Base-by-base conservation (phyloP, 2,329 filamentous ascomycete genomes). In the Monilinia polystroma region DNA sequence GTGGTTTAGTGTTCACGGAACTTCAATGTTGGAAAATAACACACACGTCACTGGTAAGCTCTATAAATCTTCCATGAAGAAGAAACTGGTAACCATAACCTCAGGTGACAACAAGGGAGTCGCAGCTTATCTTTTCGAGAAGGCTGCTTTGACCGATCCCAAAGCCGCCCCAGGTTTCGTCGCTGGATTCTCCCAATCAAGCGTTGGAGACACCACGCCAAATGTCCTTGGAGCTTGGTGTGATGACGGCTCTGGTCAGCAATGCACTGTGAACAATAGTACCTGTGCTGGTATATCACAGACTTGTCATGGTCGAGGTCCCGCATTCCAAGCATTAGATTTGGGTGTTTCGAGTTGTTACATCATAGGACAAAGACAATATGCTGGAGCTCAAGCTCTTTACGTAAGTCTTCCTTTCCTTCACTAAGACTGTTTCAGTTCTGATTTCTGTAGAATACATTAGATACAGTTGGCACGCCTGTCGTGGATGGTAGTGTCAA, bases 151-250 rank as follows among this genome's bases (percentile, higher is more conserved):
- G 4, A 80, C 77, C n/a, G 82, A 86, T 47, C 73, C 80, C 1
- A 82, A 80, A 18, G 87, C 87, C n/a, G 83, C 85, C 0, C 80
- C 86, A 2, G 85, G 84, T 14, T 97, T 96, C 72, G 90, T 97
- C 1, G 93, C 93, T 8, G 93, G 92, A 14, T 97, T 97, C 77
- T 95, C 92, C 3, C 94, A 97, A 77, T 87, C 93, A 14, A 96
- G 90, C 70, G 92, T 97, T 11, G 94, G 92, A 45, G 94, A 97
- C 74, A 96, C 92, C 0, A 90, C 90, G 0, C 93, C 93, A 2
- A 97, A 97, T 72, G 85, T 93, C 0, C 82, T 91, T 2, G 93
- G 93, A 1, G 91, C 93, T 1, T 96, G 87, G 80, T 97, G 93
- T 73, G 93, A 97, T 75, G 93, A 95, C 76, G 91, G 91, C 1